These are phyloP conservation scores for Chalaropsis thielavioides DNA, from an alignment of 2,329 filamentous ascomycete species.

Conservation along the genomic window DNA sequence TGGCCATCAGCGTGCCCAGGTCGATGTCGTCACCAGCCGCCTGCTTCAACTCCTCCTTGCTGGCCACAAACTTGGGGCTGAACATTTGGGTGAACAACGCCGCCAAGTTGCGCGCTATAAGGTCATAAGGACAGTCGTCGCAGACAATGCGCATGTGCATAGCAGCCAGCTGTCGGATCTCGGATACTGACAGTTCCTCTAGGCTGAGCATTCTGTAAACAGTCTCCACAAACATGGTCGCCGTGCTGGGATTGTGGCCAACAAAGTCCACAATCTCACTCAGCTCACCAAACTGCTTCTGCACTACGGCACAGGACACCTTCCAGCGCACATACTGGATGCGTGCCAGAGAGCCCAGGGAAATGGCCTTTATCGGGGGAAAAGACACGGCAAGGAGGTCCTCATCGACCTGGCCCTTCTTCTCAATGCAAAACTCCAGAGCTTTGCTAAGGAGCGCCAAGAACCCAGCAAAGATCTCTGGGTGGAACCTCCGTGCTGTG, in stretches of 20 bases:
- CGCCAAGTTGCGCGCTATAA: conserved; percentile 13
- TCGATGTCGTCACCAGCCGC: conserved; percentile 6
- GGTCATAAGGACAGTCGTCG: conserved; percentile 13
- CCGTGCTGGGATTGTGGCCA: conserved; percentile 10
- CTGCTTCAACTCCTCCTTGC: conserved; percentile 1
- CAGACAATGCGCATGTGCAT: conserved; percentile 4
- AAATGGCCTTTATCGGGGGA: conserved; percentile 3
- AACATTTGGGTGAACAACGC: conserved; percentile 15
- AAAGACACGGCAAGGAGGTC: conserved; percentile 4
- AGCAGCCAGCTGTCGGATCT: conserved; percentile 7
- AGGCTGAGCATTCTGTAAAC: conserved; percentile 9
- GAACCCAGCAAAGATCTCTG: neutral
- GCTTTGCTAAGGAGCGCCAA: conserved; percentile 11
- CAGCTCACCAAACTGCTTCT: conserved; percentile 3
- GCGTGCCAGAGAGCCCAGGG: conserved; percentile 11
- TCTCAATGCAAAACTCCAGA: conserved; percentile 12
- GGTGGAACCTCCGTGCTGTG: conserved; percentile 23
- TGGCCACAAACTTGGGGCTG: conserved; percentile 9
- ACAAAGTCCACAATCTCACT: neutral
- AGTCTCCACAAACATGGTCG: conserved; percentile 10
- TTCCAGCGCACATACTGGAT: conserved; percentile 17
- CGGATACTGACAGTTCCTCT: conserved; percentile 8
- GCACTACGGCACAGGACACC: conserved; percentile 6
- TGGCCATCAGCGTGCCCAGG: conserved; percentile 6
- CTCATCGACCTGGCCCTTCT: neutral